Evolutionary conservation across 1,139 yeast genomes (phyloP).

Genomic region (Blastobotrys petasosporus): DNA sequence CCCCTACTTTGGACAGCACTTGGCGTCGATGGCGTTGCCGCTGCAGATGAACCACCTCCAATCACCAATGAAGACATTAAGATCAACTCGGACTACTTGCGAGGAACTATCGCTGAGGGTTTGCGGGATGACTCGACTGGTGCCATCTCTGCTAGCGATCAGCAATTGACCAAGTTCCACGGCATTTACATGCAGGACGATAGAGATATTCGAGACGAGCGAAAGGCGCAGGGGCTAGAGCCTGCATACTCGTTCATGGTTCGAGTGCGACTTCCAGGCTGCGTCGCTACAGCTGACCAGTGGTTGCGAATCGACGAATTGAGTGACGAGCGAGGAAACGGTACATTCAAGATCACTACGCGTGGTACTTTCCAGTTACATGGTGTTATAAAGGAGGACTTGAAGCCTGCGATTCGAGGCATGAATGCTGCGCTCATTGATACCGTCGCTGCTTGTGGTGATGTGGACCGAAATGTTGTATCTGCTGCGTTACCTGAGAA

Average conservation of each 20-base stretch:
- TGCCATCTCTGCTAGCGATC: slow-evolving; percentile 87
- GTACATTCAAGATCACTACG: slow-evolving; percentile 89
- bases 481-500: slow-evolving; percentile 81
- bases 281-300: slow-evolving; percentile 80
- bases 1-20: slow-evolving; percentile 78
- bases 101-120: slow-evolving; percentile 93
- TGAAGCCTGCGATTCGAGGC: slow-evolving; percentile 88
- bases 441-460: slow-evolving; percentile 98
- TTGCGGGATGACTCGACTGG: slow-evolving; percentile 80
- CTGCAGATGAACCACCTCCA: slow-evolving; percentile 94
- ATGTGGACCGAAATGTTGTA: slow-evolving; percentile 94
- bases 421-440: slow-evolving; percentile 88
- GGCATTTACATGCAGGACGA: slow-evolving; percentile 99
- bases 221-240: slow-evolving; percentile 87
- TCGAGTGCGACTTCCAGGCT: slow-evolving; percentile 93
- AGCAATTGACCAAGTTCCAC: slow-evolving; percentile 93
- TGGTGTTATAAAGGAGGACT: slow-evolving; percentile 84
- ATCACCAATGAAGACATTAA: slow-evolving; percentile 95
- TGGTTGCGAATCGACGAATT: slow-evolving; percentile 83
- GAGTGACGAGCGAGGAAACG: slow-evolving; percentile 81
- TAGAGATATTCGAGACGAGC: slow-evolving; percentile 88
- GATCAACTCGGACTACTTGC: slow-evolving; percentile 72
- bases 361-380: slow-evolving; percentile 97
- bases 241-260: slow-evolving; percentile 97
- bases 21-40: slow-evolving; percentile 78